A percentile compares a stretch with the other conserved stretches of the same genome.
Evolutionary conservation across 129 eudicot genomes (phyloP).

Genomic region (Daucus carota): DNA sequence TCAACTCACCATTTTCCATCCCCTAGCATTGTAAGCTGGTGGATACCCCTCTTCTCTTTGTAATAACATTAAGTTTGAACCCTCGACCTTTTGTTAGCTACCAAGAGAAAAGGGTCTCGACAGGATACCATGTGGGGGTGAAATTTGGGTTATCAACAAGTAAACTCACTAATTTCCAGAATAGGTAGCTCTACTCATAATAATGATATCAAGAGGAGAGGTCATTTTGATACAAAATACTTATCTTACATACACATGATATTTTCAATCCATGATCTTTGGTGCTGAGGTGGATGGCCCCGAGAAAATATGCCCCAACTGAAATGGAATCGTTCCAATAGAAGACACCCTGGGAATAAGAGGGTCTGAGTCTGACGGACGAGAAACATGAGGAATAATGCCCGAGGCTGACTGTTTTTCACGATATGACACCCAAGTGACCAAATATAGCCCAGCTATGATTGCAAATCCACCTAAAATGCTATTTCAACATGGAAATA

Average conservation of each 20-base stretch:
- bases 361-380: slow-evolving; percentile 63
- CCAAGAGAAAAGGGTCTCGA: not conserved
- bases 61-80: not conserved
- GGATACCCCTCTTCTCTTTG: not conserved
- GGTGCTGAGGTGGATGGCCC: slow-evolving; percentile 47
- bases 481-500: slow-evolving; percentile 36
- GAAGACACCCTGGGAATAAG: slow-evolving; percentile 34
- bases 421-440: slow-evolving; percentile 80
- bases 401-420: slow-evolving; percentile 44
- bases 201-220: not conserved
- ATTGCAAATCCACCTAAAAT: slow-evolving; percentile 76
- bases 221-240: not conserved
- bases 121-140: not conserved
- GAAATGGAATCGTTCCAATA: slow-evolving; percentile 30
- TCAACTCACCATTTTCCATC: not conserved
- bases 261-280: slow-evolving; percentile 54
- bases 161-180: not conserved
- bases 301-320: slow-evolving; percentile 39
- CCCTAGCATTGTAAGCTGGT: not conserved
- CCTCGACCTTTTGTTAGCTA: not conserved
- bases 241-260: not conserved
- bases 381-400: slow-evolving; percentile 24
- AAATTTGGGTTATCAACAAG: not conserved
- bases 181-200: not conserved
- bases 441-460: slow-evolving; percentile 84